Percentiles rank a stretch among this genome's conserved stretches.
Conservation (phyloP, 495 filamentous ascomycete species). For the Tuber brumale region DNA sequence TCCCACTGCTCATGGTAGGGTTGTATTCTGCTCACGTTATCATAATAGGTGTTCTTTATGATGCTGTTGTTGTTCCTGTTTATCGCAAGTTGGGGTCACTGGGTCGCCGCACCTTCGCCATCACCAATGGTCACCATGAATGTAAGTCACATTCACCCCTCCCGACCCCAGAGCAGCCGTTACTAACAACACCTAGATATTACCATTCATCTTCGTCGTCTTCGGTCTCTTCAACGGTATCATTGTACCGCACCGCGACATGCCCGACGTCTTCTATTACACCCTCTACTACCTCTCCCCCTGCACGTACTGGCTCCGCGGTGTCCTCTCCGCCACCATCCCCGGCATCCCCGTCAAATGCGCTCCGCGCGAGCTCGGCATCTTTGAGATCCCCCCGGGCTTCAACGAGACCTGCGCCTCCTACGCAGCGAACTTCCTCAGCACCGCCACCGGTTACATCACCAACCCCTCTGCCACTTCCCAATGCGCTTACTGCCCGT, state of each 20-base stretch:
- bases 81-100: constrained; percentile 71
- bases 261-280: constrained; percentile 70
- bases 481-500: constrained; percentile 72
- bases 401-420: constrained; percentile 45
- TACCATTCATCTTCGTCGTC: constrained; percentile 73
- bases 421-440: constrained; percentile 49
- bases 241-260: constrained; percentile 54
- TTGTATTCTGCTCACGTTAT: background rate
- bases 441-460: constrained; percentile 46
- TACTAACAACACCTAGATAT: background rate
- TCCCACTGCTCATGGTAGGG: background rate
- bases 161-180: constrained; percentile 42
- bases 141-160: constrained; percentile 40
- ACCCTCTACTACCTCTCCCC: constrained; percentile 73
- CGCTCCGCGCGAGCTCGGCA: constrained; percentile 53
- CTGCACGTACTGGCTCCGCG: constrained; percentile 65
- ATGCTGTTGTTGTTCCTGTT: constrained; percentile 74
- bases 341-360: constrained; percentile 48
- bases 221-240: constrained; percentile 72
- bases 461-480: background rate
- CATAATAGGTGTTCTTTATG: constrained; percentile 74
- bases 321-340: constrained; percentile 60
- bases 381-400: constrained; percentile 55
- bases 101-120: constrained; percentile 75
- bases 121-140: constrained; percentile 75